Evolutionary conservation across 2,329 filamentous ascomycete genomes (phyloP), one percentile per base, ranked within the genome.

Genomic region (Venturia pyrina): DNA sequence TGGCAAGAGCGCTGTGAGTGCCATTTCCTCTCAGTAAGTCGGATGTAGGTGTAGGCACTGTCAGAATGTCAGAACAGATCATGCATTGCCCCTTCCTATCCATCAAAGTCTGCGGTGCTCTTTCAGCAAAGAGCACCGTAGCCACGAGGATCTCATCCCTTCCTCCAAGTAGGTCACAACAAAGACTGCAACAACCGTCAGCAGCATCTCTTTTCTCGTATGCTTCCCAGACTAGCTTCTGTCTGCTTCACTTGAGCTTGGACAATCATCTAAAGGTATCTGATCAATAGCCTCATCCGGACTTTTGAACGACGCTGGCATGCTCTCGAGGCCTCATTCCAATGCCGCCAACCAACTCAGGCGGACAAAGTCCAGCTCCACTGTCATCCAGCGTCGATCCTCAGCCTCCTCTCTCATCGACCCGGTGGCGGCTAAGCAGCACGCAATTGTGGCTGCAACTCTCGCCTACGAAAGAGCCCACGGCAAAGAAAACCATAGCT

Each of bases 401-500:
- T 67, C 65, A 32, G 37, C 34, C 37, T 57, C 62, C 11, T 34
- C 46, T 11, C 65, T 53, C 68, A 56, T 72, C 15, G 71, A 76
- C 64, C 71, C 71, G 1, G 70, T 72, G 24, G 65, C 72, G 7
- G 71, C 72, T 37, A 72, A 73, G 63, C 71, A 75, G 44, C 75
- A 78, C 67, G 76, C 76, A 34, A 34, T 75, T 40, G 73, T 72
- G n/a, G 76, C 76, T 63, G 76, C 76, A 21, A 72, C 73, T 1
- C 69, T 72, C 46, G 76, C 76, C 32, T 77, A 72, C 57, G 70
- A 69, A 65, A 70, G 74, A 63, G 74, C 74, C 10, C 73, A 74
- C 67, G 11, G 69, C 71, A 6, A 70, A 69, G n/a, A 65, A 66
- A 24, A 64, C 66, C 15, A 69, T 70, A 44, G 48, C 10, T 13